phyloP scores from a whole-genome alignment of 331 rosid genomes.

The Spiraea crenata region DNA sequence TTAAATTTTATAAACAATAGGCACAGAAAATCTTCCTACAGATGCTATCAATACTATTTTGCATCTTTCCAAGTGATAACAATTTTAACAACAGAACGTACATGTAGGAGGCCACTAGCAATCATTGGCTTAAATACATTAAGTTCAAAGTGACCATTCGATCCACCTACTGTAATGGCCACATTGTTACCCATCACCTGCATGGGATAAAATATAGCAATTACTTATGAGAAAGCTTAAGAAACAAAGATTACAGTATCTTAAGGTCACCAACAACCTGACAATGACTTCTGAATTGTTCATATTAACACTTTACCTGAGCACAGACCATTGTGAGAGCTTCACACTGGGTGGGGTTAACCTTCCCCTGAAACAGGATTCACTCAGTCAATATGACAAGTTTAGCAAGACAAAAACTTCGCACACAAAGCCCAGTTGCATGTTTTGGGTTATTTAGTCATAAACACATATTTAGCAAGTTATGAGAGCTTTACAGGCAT shows the following conservation, averaged over 20 bases:
- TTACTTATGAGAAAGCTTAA: not conserved
- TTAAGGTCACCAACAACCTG: conserved; percentile 5
- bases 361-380: conserved; percentile 86
- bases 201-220: conserved; percentile 6
- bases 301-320: conserved; percentile 53
- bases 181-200: conserved; percentile 99
- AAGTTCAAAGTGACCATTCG: conserved; percentile 98
- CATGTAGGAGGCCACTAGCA: conserved; percentile 76
- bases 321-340: conserved; percentile 99
- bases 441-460: conserved; percentile 6
- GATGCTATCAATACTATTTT: not conserved
- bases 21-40: not conserved
- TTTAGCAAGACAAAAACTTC: conserved; percentile 7
- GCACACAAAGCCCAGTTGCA: conserved; percentile 14
- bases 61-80: conserved; percentile 4
- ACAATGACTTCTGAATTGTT: conserved; percentile 16
- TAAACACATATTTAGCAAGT: conserved; percentile 12
- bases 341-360: conserved; percentile 99
- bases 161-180: conserved; percentile 90
- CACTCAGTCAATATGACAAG: conserved; percentile 21
- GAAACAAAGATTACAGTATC: conserved; percentile 7
- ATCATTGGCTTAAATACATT: conserved; percentile 97
- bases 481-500: conserved; percentile 77
- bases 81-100: conserved; percentile 37
- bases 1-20: too few relatives aligned